These are phyloP conservation scores for Suillus spraguei DNA, from an alignment of 768 basidiomycete genomes.

Conservation along the genomic window DNA sequence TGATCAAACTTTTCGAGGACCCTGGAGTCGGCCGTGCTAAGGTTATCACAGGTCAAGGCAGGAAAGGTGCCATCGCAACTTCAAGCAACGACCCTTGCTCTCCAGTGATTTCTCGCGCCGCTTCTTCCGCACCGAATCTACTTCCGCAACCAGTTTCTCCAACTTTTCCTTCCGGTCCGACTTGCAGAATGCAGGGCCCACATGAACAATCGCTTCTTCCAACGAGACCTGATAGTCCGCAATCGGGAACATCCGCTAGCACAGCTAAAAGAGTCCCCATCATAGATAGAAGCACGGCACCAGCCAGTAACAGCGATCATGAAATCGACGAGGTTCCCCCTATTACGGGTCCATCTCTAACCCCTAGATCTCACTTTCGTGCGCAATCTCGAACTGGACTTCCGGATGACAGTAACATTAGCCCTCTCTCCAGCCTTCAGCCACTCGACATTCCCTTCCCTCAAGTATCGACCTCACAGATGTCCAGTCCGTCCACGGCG, in stretches of 20 bases:
- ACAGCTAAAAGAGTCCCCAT: constrained; percentile 33
- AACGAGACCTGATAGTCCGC: constrained; percentile 59
- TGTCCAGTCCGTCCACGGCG: constrained; percentile 32
- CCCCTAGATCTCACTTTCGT: constrained; percentile 58
- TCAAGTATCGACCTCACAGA: constrained; percentile 42
- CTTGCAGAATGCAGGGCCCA: constrained; percentile 52
- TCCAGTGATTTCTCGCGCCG: constrained; percentile 40
- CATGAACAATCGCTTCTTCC: constrained; percentile 50
- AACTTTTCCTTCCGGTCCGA: constrained; percentile 28
- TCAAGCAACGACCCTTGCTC: constrained; percentile 42
- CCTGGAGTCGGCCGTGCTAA: constrained; percentile 49
- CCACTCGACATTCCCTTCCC: constrained; percentile 31
- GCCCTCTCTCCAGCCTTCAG: constrained; percentile 19
- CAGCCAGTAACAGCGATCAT: constrained; percentile 23
- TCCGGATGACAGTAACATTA: constrained; percentile 14
- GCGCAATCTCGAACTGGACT: constrained; percentile 33
- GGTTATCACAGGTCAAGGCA: constrained; percentile 44
- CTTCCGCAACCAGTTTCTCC: constrained; percentile 41
- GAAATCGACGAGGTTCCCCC: constrained; percentile 43
- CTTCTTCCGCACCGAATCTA: constrained; percentile 68
- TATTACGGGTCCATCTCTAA: constrained; percentile 32
- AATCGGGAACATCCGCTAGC: constrained; percentile 40
- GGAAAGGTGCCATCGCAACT: constrained; percentile 25
- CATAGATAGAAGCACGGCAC: constrained; percentile 15
- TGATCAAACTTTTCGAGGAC: constrained; percentile 63